phyloP scores from a whole-genome alignment of 805 yeast species.

The Danielia oregonensis region DNA sequence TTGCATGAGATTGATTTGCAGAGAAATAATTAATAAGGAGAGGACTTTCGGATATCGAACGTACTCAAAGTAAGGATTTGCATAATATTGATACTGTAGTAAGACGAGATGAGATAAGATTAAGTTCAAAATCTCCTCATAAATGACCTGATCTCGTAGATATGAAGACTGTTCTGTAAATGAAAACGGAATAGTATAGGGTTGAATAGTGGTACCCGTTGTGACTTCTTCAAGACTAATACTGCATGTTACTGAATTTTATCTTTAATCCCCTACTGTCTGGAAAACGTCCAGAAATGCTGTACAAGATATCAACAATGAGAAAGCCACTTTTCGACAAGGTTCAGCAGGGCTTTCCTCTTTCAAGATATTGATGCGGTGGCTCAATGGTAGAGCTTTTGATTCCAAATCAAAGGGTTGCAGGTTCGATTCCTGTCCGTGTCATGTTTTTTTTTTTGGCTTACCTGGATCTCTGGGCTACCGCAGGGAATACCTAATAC shows the following conservation, averaged over 20 bases:
- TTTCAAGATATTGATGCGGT: conserved; percentile 12
- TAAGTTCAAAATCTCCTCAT: background rate
- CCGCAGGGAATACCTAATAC: background rate
- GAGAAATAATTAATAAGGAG: conserved; percentile 19
- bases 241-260: too few species aligned
- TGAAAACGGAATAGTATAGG: too few species aligned
- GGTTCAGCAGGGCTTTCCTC: too few species aligned
- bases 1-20: conserved; percentile 44
- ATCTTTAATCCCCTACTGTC: too few species aligned
- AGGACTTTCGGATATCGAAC: background rate
- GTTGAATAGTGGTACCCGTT: too few species aligned
- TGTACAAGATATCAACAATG: too few species aligned
- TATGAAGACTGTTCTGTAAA: too few species aligned
- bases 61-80: too few species aligned
- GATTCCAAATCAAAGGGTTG: conserved; percentile 20
- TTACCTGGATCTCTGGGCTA: background rate
- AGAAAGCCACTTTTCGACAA: too few species aligned
- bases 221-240: too few species aligned
- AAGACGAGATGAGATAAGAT: background rate
- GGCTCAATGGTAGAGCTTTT: conserved; percentile 21
- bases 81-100: background rate
- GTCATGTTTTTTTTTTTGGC: conserved; percentile 8
- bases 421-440: conserved; percentile 22
- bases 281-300: too few species aligned
- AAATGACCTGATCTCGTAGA: too few species aligned